Conservation (phyloP, 1,284 basidiomycete genomes). For the Schizophyllum amplum region DNA sequence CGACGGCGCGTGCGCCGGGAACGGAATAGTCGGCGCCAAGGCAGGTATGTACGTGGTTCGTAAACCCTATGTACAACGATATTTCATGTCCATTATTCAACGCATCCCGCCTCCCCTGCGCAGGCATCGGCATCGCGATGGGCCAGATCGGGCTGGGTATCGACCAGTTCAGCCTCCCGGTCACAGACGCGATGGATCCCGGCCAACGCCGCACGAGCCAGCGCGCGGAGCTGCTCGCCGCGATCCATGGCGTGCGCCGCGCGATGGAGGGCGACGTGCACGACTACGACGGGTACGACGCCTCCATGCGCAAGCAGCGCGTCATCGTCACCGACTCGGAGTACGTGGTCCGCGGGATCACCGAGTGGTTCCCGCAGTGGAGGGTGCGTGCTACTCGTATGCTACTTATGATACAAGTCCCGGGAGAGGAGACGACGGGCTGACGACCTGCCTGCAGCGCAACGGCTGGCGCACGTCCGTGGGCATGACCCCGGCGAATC, state of each 20-base stretch:
- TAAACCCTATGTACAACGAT: too few species aligned
- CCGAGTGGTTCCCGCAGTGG: constrained; percentile 25
- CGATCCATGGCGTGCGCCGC: constrained; percentile 2
- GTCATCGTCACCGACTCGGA: constrained; percentile 27
- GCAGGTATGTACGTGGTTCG: too few species aligned
- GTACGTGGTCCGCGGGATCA: constrained; percentile 28
- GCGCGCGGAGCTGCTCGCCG: constrained; percentile 28
- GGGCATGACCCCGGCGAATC: constrained; percentile 17
- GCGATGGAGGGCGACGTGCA: constrained; percentile 9
- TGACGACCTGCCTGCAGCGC: constrained; percentile 4
- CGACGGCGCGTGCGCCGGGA: constrained; percentile 7
- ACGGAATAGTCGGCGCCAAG: constrained; percentile 1
- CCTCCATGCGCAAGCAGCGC: neutral
- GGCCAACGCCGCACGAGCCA: constrained; percentile 21
- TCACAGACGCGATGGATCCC: constrained; percentile 19
- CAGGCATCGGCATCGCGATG: constrained; percentile 5
- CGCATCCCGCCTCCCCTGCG: too few species aligned
- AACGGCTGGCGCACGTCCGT: constrained; percentile 16
- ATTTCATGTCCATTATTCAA: too few species aligned
- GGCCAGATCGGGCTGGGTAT: neutral
- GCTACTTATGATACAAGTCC: neutral
- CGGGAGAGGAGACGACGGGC: too few species aligned
- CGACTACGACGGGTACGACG: constrained; percentile 2
- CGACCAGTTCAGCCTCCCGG: constrained; percentile 11
- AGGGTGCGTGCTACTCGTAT: constrained; percentile 16